A percentile compares a stretch with the other conserved stretches of the same genome.
phyloP scores from a whole-genome alignment of 164 flowering plant genomes.

The Annona squamosa region DNA sequence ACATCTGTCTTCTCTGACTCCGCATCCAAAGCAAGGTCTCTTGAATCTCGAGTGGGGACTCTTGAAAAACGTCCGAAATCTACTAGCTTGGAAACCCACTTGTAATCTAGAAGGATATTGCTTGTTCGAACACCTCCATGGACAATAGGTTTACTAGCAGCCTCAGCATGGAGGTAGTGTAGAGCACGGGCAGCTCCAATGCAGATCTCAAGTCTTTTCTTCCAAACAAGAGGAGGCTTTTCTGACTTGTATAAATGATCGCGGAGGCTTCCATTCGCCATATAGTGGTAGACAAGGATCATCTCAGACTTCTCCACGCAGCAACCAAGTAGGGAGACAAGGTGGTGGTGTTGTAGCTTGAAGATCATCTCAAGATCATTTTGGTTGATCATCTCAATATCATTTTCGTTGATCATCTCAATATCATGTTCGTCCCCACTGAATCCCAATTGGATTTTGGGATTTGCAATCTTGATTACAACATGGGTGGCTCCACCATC shows the following conservation, averaged over 20 bases:
- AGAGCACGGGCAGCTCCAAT: slow-evolving; percentile 29
- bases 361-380: too few relatives aligned
- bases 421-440: too few relatives aligned
- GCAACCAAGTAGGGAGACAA: too few relatives aligned
- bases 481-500: slow-evolving; percentile 55
- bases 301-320: too few relatives aligned
- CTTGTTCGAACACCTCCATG: slow-evolving; percentile 48
- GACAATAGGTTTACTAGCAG: slow-evolving; percentile 37
- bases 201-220: slow-evolving; percentile 73
- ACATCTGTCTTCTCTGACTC: slow-evolving; percentile 42
- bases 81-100: slow-evolving; percentile 49
- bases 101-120: slow-evolving; percentile 41
- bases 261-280: slow-evolving; percentile 58
- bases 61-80: slow-evolving; percentile 43
- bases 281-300: slow-evolving; percentile 83
- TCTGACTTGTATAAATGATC: slow-evolving; percentile 46
- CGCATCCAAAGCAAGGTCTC: slow-evolving; percentile 42
- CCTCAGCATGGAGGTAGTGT: not conserved
- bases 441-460: slow-evolving; percentile 41
- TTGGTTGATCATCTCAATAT: too few relatives aligned
- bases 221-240: slow-evolving; percentile 66
- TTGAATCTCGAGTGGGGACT: slow-evolving; percentile 36
- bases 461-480: slow-evolving; percentile 78
- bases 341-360: too few relatives aligned
- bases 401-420: too few relatives aligned